Percentiles rank a stretch among this genome's conserved stretches.
phyloP scores from a whole-genome alignment of 768 basidiomycete genomes.

The Gymnopilus dilepis region DNA sequence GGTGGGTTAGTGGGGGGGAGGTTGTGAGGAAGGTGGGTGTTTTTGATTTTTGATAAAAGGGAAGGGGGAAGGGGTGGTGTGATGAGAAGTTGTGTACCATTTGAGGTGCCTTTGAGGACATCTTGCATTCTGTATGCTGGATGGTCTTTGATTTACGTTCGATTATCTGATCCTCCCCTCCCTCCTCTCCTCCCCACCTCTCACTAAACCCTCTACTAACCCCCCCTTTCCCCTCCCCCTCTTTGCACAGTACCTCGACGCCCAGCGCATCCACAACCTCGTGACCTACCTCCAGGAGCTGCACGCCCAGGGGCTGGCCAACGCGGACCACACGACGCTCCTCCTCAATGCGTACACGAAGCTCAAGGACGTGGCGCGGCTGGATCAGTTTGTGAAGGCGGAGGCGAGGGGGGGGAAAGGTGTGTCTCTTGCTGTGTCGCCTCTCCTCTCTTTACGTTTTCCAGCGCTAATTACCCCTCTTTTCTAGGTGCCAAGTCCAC shows the following conservation, averaged over 20 bases:
- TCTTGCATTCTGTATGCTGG: no score
- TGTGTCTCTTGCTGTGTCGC: background rate
- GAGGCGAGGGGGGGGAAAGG: slow-evolving; percentile 57
- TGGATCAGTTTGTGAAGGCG: slow-evolving; percentile 92
- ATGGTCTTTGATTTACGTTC: no score
- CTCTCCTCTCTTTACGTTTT: no score
- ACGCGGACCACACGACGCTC: slow-evolving; percentile 95
- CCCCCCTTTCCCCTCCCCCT: background rate
- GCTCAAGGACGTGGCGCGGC: slow-evolving; percentile 85
- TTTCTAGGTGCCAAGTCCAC: no score
- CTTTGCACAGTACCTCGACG: slow-evolving; percentile 82
- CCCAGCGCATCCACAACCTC: slow-evolving; percentile 94
- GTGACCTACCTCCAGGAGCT: slow-evolving; percentile 96
- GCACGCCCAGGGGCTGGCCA: slow-evolving; percentile 87
- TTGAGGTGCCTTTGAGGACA: no score
- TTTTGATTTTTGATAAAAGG: background rate
- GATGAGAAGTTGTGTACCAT: no score
- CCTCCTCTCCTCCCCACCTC: no score
- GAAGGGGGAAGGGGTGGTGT: no score
- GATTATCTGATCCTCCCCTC: no score
- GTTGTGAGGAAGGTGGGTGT: slow-evolving; percentile 88
- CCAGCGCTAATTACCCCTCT: no score
- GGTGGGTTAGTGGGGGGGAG: slow-evolving; percentile 89
- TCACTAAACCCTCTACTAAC: background rate
- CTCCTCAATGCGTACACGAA: slow-evolving; percentile 98